Evolutionary conservation across 164 flowering plant genomes (phyloP).

Genomic region (Sedum album): DNA sequence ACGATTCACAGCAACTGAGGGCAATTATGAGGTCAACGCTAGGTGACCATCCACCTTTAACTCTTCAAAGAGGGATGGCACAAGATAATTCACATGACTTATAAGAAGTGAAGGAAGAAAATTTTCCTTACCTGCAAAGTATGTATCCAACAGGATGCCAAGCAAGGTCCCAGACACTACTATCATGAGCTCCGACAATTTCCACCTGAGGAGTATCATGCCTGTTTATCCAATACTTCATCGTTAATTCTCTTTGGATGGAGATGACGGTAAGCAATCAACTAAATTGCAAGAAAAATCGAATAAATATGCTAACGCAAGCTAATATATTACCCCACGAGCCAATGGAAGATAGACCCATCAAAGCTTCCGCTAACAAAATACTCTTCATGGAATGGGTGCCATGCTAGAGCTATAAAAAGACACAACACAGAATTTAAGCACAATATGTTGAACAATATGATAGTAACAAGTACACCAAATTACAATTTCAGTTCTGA

Average conservation of each 20-base stretch:
- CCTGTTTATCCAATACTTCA: constrained; percentile 31
- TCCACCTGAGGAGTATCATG: constrained; percentile 94
- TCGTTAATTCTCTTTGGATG: neutral
- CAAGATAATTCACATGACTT: neutral
- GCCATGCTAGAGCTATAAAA: constrained; percentile 89
- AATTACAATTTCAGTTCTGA: neutral
- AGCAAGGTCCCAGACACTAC: constrained; percentile 96
- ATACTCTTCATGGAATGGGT: constrained; percentile 97
- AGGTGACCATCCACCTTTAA: neutral
- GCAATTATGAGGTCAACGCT: neutral
- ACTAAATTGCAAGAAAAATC: neutral
- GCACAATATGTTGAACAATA: neutral
- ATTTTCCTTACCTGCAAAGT: constrained; percentile 68
- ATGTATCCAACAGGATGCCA: constrained; percentile 99
- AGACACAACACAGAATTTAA: constrained; percentile 4
- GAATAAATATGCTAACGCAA: constrained; percentile 5
- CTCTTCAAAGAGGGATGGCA: neutral
- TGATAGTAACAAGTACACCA: neutral
- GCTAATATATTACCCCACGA: constrained; percentile 65
- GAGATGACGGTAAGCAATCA: neutral
- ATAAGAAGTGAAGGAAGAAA: neutral
- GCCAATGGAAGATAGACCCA: constrained; percentile 98
- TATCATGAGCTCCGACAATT: constrained; percentile 80
- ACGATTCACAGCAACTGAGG: neutral
- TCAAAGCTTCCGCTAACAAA: constrained; percentile 98